phyloP scores from a whole-genome alignment of 1,284 basidiomycete genomes.

The Heterobasidion annosum region DNA sequence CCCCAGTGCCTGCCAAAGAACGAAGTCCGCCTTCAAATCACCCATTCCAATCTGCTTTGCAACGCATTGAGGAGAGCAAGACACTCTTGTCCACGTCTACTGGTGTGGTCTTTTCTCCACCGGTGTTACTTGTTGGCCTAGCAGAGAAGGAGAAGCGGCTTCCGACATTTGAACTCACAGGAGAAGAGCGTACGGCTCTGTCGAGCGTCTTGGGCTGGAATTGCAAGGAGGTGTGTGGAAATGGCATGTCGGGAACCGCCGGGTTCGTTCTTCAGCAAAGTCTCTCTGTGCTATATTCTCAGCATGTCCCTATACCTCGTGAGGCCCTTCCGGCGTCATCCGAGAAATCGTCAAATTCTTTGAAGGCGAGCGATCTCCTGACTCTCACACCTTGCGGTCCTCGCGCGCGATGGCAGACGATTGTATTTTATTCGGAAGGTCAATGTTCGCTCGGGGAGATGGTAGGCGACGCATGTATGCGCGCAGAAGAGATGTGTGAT shows the following conservation, averaged over 20 bases:
- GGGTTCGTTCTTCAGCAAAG: conserved; percentile 56
- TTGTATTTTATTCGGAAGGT: conserved; percentile 33
- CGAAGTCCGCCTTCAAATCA: conserved; percentile 4
- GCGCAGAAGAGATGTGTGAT: conserved; percentile 28
- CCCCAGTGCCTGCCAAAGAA: conserved; percentile 2
- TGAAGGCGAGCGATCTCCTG: conserved; percentile 6
- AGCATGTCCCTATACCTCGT: conserved; percentile 25
- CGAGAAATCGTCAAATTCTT: conserved; percentile 10
- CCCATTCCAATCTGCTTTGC: conserved; percentile 28
- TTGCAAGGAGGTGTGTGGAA: conserved; percentile 30
- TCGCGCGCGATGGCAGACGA: conserved; percentile 37
- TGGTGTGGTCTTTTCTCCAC: conserved; percentile 35
- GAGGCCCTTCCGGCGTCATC: conserved; percentile 7
- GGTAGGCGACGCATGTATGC: conserved; percentile 23
- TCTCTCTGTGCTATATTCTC: conserved; percentile 45
- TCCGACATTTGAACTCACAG: conserved; percentile 30
- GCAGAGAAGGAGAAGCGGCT: conserved; percentile 36
- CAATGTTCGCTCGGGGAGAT: conserved; percentile 30
- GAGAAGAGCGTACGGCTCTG: conserved; percentile 47
- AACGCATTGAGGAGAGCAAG: conserved; percentile 28
- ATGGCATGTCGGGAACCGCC: conserved; percentile 37
- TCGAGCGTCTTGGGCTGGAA: conserved; percentile 51
- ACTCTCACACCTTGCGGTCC: conserved; percentile 21
- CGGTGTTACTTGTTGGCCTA: conserved; percentile 36
- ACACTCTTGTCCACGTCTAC: conserved; percentile 43